Conservation (phyloP, 164 flowering plant species). For the Echeveria elegans region DNA sequence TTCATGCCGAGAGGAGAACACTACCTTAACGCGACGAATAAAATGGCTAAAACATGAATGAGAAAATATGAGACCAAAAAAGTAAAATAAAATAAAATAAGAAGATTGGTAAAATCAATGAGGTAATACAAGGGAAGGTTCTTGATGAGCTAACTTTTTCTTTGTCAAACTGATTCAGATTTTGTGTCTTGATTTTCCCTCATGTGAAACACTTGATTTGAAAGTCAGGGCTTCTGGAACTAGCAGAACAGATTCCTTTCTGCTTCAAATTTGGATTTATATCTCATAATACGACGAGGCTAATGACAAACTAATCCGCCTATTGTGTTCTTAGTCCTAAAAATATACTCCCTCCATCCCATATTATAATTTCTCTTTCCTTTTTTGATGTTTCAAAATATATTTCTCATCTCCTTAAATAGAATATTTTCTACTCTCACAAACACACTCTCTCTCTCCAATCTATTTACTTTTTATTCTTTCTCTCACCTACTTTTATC, state of each 20-base stretch:
- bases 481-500: no score
- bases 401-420: no score
- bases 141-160: neutral
- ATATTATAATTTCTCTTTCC: no score
- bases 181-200: neutral
- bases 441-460: no score
- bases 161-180: neutral
- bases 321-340: neutral
- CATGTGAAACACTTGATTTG: neutral
- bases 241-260: neutral
- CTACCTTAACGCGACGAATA: neutral
- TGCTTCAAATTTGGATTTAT: neutral
- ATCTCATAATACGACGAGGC: neutral
- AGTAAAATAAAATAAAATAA: neutral
- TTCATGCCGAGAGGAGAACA: no score
- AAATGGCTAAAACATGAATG: neutral
- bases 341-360: no score
- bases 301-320: neutral
- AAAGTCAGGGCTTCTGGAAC: neutral
- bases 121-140: neutral
- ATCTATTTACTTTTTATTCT: no score
- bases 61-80: neutral
- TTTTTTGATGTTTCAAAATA: no score
- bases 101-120: neutral
- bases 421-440: no score